A percentile compares a stretch with the other conserved stretches of the same genome.
Conservation (phyloP, 192 early-diverging fungal species). For the Coemansia sp. region DNA sequence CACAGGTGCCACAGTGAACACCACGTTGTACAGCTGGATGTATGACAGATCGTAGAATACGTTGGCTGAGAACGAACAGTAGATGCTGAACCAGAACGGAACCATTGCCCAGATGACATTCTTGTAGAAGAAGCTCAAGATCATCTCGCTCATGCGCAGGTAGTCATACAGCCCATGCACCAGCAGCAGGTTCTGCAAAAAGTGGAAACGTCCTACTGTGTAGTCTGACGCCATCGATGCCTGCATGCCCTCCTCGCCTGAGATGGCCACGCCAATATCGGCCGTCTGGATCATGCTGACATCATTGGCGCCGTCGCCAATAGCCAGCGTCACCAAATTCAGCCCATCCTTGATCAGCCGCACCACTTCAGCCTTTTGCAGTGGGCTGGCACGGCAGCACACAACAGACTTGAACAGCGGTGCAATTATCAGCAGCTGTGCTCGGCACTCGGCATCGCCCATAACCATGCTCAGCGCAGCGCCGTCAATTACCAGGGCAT, state of each 20-base stretch:
- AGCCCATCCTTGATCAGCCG: constrained; percentile 79
- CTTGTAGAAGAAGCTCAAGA: constrained; percentile 95
- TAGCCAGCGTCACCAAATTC: constrained; percentile 65
- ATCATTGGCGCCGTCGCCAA: constrained; percentile 86
- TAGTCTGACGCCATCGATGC: constrained; percentile 96
- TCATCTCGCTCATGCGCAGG: constrained; percentile 84
- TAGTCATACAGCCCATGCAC: constrained; percentile 95
- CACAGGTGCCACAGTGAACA: constrained; percentile 70
- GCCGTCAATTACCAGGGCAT: constrained; percentile 88
- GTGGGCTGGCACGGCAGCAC: constrained; percentile 87
- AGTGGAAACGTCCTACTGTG: constrained; percentile 88
- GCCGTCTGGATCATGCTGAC: constrained; percentile 98
- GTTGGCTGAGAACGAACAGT: constrained; percentile 85
- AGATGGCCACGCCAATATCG: constrained; percentile 78
- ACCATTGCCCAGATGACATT: constrained; percentile 92
- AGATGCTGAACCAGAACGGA: constrained; percentile 93
- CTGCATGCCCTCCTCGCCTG: constrained; percentile 83
- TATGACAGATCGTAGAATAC: constrained; percentile 94
- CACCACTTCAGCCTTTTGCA: constrained; percentile 97
- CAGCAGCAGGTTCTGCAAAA: constrained; percentile 79
- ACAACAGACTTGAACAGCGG: constrained; percentile 82
- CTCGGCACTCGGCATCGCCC: constrained; percentile 33
- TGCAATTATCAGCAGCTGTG: constrained; percentile 63
- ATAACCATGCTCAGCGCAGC: constrained; percentile 58
- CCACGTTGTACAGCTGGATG: constrained; percentile 83